Conservation (phyloP, 2,329 filamentous ascomycete species). For the Colletotrichum aenigma region DNA sequence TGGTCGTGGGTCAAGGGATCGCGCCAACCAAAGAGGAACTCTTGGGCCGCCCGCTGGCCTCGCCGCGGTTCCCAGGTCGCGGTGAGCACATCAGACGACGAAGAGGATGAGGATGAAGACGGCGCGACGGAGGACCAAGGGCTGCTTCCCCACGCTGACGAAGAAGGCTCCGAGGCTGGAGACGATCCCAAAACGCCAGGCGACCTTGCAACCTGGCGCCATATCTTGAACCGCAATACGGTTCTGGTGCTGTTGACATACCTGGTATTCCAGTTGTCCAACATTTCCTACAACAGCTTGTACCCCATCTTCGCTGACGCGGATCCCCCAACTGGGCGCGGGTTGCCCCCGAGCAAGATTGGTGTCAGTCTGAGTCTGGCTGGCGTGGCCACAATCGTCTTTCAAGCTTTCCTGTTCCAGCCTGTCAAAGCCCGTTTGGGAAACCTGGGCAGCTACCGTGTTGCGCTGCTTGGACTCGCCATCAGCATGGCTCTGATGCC, state of each 20-base stretch:
- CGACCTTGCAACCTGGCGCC: constrained; percentile 54
- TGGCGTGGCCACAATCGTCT: constrained; percentile 83
- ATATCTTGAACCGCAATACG: constrained; percentile 79
- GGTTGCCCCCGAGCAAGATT: constrained; percentile 78
- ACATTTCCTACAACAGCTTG: constrained; percentile 93
- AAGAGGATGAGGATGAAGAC: constrained; percentile 22
- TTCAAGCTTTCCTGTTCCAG: constrained; percentile 87
- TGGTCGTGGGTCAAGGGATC: constrained; percentile 29
- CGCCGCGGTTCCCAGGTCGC: constrained; percentile 24
- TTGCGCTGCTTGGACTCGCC: constrained; percentile 79
- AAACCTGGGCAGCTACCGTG: constrained; percentile 83
- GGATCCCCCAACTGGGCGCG: constrained; percentile 75
- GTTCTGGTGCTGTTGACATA: constrained; percentile 83
- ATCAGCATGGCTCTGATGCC: constrained; percentile 87
- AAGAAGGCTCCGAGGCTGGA: constrained; percentile 50
- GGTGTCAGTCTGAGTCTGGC: constrained; percentile 86
- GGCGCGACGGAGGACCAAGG: constrained; percentile 20
- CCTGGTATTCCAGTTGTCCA: constrained; percentile 90
- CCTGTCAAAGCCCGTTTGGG: constrained; percentile 79
- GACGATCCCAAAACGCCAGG: constrained; percentile 55
- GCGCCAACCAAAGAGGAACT: constrained; percentile 27
- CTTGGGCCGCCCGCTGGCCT: constrained; percentile 45
- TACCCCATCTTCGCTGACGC: constrained; percentile 92
- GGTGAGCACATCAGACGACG: constrained; percentile 27
- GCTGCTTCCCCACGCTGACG: constrained; percentile 31